Conservation (phyloP, 768 basidiomycete genomes). For the Lentinula sp. region DNA sequence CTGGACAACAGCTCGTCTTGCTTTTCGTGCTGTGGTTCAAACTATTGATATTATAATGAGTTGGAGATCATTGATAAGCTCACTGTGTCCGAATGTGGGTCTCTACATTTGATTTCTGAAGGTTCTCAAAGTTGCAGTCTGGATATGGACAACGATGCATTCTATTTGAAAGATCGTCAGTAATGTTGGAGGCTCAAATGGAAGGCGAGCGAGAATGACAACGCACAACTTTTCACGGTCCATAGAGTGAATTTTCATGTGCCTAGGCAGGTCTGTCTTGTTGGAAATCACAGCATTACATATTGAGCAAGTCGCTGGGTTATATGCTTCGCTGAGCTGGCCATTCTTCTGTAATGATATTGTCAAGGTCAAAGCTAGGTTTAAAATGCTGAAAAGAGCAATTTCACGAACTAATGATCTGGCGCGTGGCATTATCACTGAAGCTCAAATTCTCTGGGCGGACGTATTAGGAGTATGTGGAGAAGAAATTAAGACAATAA, state of each 20-base stretch:
- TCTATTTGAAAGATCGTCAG: constrained; percentile 5
- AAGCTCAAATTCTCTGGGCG: background rate
- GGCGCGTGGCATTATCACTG: background rate
- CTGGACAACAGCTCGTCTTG: constrained; percentile 12
- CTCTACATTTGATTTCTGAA: constrained; percentile 17
- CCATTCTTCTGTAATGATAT: constrained; percentile 1
- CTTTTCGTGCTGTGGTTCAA: constrained; percentile 8
- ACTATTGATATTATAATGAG: background rate
- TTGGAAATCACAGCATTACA: constrained; percentile 13
- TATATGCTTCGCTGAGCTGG: background rate
- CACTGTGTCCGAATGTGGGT: constrained; percentile 21
- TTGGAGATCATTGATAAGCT: constrained; percentile 5
- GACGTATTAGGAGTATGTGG: background rate
- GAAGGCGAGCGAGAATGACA: background rate
- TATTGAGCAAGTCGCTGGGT: background rate
- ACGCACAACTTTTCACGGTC: constrained; percentile 18
- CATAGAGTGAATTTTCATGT: constrained; percentile 12
- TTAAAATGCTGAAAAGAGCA: background rate
- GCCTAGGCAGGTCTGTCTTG: constrained; percentile 17
- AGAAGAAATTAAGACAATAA: background rate
- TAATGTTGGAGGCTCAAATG: constrained; percentile 4
- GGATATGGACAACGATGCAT: constrained; percentile 13
- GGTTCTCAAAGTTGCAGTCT: constrained; percentile 13
- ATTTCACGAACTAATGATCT: constrained; percentile 1
- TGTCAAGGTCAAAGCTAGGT: constrained; percentile 3